phyloP scores from a whole-genome alignment of 2,329 filamentous ascomycete species.

The Aspergillus candidus region DNA sequence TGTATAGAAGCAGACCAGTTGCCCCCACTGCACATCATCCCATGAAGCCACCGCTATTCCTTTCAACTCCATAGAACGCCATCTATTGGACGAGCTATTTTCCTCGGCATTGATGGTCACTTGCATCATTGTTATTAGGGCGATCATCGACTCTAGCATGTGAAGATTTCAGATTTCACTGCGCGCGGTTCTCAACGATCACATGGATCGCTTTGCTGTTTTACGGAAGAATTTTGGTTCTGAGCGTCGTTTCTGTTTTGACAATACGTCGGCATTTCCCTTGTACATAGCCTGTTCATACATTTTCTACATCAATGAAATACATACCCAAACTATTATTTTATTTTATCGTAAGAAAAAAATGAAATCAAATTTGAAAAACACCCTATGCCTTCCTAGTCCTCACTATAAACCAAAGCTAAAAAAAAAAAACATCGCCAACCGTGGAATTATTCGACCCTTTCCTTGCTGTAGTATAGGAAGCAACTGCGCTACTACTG shows the following conservation, averaged over 20 bases:
- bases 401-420: no score
- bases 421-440: no score
- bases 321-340: no score
- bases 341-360: no score
- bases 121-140: slow-evolving; percentile 2
- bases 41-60: no score
- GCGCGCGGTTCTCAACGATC: not conserved
- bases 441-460: no score
- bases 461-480: no score
- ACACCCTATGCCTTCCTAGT: no score
- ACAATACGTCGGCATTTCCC: slow-evolving; percentile 1
- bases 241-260: slow-evolving; percentile 1
- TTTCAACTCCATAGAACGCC: not conserved
- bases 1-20: no score
- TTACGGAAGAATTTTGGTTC: not conserved
- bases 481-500: no score
- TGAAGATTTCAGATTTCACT: not conserved
- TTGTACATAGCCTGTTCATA: slow-evolving; percentile 1
- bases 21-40: no score
- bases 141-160: slow-evolving; percentile 2
- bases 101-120: slow-evolving; percentile 3
- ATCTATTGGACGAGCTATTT: slow-evolving; percentile 1
- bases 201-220: slow-evolving; percentile 1
- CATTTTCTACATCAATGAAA: not conserved
- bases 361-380: no score